Conservation (phyloP, 169 alveolate species). For the Plasmodium berghei region DNA sequence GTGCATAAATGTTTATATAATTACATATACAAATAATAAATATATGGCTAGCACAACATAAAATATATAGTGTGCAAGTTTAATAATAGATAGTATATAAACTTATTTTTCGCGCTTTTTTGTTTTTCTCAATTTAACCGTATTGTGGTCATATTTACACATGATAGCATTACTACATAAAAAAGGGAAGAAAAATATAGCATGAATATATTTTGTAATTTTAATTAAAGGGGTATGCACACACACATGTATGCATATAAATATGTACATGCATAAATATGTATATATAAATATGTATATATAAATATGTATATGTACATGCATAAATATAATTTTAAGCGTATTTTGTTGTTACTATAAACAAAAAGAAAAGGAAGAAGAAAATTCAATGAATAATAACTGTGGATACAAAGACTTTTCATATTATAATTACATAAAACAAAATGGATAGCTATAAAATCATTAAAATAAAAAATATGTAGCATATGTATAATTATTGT, state of each 20-base stretch:
- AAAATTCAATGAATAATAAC: background rate
- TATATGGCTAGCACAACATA: background rate
- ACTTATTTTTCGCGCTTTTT: background rate
- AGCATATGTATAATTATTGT: background rate
- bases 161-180: slow-evolving; percentile 76
- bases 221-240: background rate
- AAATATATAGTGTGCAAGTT: background rate
- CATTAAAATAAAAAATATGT: background rate
- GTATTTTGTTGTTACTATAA: background rate
- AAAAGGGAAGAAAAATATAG: slow-evolving; percentile 18
- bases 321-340: background rate
- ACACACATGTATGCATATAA: background rate
- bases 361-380: background rate
- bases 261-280: background rate
- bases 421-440: background rate
- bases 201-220: background rate
- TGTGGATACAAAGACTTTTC: background rate
- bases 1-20: background rate
- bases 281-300: background rate
- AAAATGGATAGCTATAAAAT: background rate
- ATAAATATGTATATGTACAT: background rate
- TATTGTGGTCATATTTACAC: slow-evolving; percentile 78
- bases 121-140: slow-evolving; percentile 72
- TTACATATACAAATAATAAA: background rate
- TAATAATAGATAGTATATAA: background rate